A percentile compares a stretch with the other conserved stretches of the same genome.
These are phyloP conservation scores for Penicillium daleae DNA, from an alignment of 495 filamentous ascomycete genomes.

Conservation along the genomic window DNA sequence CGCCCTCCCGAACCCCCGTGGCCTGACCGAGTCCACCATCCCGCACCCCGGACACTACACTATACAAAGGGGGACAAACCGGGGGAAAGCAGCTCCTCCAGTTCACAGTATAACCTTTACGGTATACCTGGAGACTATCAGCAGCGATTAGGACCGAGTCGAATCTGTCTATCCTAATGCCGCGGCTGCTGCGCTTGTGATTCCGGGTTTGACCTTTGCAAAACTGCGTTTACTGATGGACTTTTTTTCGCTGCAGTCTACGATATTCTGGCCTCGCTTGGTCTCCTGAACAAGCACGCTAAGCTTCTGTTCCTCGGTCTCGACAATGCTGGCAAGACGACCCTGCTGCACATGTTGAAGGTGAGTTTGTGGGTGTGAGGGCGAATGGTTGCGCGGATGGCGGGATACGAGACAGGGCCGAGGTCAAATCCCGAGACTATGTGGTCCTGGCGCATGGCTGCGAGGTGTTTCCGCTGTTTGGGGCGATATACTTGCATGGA, in stretches of 20 bases:
- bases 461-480: not conserved
- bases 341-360: conserved; percentile 90
- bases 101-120: not conserved
- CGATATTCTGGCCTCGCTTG: conserved; percentile 87
- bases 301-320: conserved; percentile 93
- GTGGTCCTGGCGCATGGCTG: not conserved
- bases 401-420: conserved; percentile 1
- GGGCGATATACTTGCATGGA: not conserved
- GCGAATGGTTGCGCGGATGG: conserved; percentile 4
- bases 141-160: not conserved
- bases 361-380: conserved; percentile 49
- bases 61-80: not conserved
- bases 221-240: conserved; percentile 17
- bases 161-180: not conserved
- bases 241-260: conserved; percentile 65
- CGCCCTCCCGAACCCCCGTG: conserved; percentile 21
- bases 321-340: conserved; percentile 98
- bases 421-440: conserved; percentile 1
- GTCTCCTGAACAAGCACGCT: conserved; percentile 94
- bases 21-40: conserved; percentile 14
- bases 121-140: not conserved
- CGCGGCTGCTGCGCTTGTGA: conserved; percentile 26
- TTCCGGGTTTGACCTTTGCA: conserved; percentile 1
- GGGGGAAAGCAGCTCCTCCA: too few relatives aligned
- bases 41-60: conserved; percentile 6